Base-by-base conservation (phyloP, 2,329 filamentous ascomycete species). In the Sclerotinia borealis region DNA sequence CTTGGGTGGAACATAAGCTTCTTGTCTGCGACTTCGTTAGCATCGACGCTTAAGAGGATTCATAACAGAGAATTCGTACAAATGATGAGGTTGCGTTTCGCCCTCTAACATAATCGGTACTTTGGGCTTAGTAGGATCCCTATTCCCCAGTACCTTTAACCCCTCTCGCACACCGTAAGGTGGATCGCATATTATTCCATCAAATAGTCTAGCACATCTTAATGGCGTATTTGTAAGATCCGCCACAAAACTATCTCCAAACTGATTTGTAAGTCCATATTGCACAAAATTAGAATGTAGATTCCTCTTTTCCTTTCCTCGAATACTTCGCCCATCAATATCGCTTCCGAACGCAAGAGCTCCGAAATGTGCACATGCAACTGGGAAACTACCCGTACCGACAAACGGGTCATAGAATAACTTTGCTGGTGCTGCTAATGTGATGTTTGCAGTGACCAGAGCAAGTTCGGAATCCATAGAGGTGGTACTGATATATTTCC, bases 381-480 rank as follows among this genome's bases (percentile, higher is more conserved):
- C 80, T 1, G 92, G 90, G 72, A 99, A 98, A 61, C 92, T 93
- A 6, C 93, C 95, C 0, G 95, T 98, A 5, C 95, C 95, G 64
- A 95, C 92, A 73, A 99, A 99, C 0, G 95, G 95, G 70, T 99
- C 95, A 72, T 93, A 97, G 71, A 96, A 91, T 2, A 98, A 74
- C 73, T 91, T 96, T 0, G 92, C 93, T 0, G 92, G 90, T 0
- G 80, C 87, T 0, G 92, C 92, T 17, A 91, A 84, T 0, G 91
- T 91, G 69, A 99, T 86, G 72, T 98, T 99, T 1, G 93, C 95
- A 0, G 93, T 97, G 27, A 99, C 80, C 1, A 99, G 82, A 15
- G 92, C 91, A 49, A 99, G 81, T 75, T 98, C 95, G 0, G 93
- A 90, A 74, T 99, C 95, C 95, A 99, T 98, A 51, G 91, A 95